Evolutionary conservation across 163 green algal genomes (phyloP).

Genomic region (Chlorella variabilis): DNA sequence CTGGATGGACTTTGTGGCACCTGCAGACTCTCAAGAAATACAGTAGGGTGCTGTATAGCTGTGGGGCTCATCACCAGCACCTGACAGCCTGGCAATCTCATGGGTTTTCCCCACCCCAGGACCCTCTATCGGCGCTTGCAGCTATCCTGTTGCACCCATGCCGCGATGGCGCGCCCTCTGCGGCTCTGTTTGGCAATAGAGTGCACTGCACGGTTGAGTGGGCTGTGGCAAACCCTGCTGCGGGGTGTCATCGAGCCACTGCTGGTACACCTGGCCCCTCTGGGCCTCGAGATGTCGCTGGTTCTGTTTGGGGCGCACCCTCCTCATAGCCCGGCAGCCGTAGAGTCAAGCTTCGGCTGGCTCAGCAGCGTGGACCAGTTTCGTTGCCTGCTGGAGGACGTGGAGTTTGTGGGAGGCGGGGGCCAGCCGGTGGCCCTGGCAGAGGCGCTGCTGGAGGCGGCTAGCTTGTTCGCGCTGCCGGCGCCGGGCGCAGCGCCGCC

Average conservation of each 20-base stretch:
- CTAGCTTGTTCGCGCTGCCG: not conserved
- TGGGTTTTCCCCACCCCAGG: no score
- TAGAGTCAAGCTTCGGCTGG: constrained; percentile 7
- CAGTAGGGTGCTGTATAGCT: no score
- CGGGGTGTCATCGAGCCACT: constrained; percentile 5
- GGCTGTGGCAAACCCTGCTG: not conserved
- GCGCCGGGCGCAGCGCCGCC: not conserved
- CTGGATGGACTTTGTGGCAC: no score
- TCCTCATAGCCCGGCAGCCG: not conserved
- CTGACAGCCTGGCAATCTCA: no score
- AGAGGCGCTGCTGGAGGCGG: constrained; percentile 21
- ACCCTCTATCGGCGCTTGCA: no score
- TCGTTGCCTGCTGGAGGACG: not conserved
- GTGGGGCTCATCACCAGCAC: no score
- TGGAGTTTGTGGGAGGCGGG: constrained; percentile 13
- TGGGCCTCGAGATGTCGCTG: constrained; percentile 6
- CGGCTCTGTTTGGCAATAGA: constrained; percentile 26
- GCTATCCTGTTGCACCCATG: no score
- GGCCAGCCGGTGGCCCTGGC: constrained; percentile 24
- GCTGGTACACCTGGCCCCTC: not conserved
- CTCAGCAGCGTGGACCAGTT: not conserved
- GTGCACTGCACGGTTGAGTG: not conserved
- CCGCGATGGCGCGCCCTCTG: not conserved
- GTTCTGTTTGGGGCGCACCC: constrained; percentile 29
- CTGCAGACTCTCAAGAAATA: no score